Conservation (phyloP, 2,329 filamentous ascomycete genomes). For the Colletotrichum tofieldiae region DNA sequence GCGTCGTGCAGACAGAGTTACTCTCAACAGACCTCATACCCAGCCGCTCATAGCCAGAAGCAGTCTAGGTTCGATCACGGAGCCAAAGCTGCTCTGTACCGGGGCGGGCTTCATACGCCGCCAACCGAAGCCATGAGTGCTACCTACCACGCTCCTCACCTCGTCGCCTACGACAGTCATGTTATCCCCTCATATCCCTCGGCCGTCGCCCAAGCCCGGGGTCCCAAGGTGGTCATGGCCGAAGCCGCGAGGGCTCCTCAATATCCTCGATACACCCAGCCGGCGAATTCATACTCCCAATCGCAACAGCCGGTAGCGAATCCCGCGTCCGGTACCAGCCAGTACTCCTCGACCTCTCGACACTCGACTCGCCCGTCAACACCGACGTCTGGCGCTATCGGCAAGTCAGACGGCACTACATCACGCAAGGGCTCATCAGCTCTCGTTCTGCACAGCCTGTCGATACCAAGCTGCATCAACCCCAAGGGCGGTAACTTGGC, state of each 20-base stretch:
- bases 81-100: conserved; percentile 47
- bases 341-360: conserved; percentile 49
- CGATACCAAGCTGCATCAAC: conserved; percentile 84
- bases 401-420: conserved; percentile 51
- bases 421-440: conserved; percentile 59
- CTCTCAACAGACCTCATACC: conserved; percentile 16
- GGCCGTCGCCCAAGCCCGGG: conserved; percentile 52
- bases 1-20: conserved; percentile 36
- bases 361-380: conserved; percentile 57
- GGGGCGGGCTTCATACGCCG: conserved; percentile 65
- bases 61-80: conserved; percentile 29
- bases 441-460: conserved; percentile 73
- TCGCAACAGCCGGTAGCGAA: conserved; percentile 23
- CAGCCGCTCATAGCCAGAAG: conserved; percentile 24
- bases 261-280: conserved; percentile 52
- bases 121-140: conserved; percentile 69
- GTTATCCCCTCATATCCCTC: conserved; percentile 58
- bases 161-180: conserved; percentile 65
- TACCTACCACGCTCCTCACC: conserved; percentile 63
- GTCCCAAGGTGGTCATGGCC: conserved; percentile 51
- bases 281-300: conserved; percentile 43
- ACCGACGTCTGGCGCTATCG: conserved; percentile 52
- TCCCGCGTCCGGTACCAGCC: conserved; percentile 41
- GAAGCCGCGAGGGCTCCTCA: conserved; percentile 53
- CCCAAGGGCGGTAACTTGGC: conserved; percentile 82